phyloP scores from a whole-genome alignment of 139 green algal species.

The Astrephomene gubernaculifera region DNA sequence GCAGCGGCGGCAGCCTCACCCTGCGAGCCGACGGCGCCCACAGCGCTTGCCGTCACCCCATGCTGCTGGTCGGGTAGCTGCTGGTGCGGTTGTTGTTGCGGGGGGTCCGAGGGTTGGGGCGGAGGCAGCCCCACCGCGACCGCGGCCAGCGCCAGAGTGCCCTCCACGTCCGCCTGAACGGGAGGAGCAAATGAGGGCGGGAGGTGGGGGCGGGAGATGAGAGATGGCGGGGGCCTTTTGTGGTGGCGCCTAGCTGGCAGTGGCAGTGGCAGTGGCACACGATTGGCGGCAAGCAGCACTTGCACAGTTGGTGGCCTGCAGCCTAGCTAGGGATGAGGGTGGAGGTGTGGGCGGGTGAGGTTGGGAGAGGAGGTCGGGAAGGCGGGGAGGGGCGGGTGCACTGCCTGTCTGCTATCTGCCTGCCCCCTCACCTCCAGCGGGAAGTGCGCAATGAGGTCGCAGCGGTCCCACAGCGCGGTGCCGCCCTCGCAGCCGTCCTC shows the following conservation, averaged over 20 bases:
- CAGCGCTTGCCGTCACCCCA: too few relatives aligned
- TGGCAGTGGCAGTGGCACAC: too few relatives aligned
- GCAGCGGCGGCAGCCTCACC: too few relatives aligned
- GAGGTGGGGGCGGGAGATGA: background rate
- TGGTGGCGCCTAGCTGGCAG: too few relatives aligned
- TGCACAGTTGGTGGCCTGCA: too few relatives aligned
- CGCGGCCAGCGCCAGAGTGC: conserved; percentile 9
- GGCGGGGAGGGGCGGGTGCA: background rate
- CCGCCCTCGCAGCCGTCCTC: conserved; percentile 43
- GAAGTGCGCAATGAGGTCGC: conserved; percentile 73
- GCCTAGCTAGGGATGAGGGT: too few relatives aligned
- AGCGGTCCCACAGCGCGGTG: conserved; percentile 70
- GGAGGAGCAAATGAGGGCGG: background rate
- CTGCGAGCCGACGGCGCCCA: too few relatives aligned
- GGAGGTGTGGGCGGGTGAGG: background rate
- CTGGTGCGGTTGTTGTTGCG: too few relatives aligned
- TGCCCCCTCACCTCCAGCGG: conserved; percentile 52
- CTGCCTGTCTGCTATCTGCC: background rate
- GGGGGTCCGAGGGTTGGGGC: background rate
- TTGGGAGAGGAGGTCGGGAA: background rate
- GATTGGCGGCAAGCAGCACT: too few relatives aligned
- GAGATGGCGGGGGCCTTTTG: too few relatives aligned
- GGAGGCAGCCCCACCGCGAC: conserved; percentile 17
- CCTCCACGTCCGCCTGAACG: conserved; percentile 30
- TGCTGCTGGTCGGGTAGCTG: too few relatives aligned